Base-by-base conservation (phyloP, 2,329 filamentous ascomycete species). In the Myriosclerotinia curreyana region DNA sequence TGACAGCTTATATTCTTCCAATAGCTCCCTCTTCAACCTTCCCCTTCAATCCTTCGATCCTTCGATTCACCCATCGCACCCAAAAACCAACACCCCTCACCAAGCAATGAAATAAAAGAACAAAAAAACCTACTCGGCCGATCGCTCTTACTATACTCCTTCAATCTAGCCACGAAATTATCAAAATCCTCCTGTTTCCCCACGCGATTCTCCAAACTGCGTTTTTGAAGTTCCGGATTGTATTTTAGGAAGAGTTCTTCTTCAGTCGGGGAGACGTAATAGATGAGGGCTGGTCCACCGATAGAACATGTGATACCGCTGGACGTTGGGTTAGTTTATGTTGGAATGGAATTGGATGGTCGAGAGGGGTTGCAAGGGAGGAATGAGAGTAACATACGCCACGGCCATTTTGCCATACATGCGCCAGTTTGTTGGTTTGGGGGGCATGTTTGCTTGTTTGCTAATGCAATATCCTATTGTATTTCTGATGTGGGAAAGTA, bases 191-290 rank as follows among this genome's bases (percentile, higher is more conserved):
- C 83, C 74, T 95, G 86, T 66, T 85, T 84, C 75, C 89, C 86
- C 65, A 88, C 82, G 22, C 92, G 85, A 65, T 87, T 85, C 76
- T 93, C 92, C n/a, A 96, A 79, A 67, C 90, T 92, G 73, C 90
- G 86, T 76, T 91, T 90, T 75, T 95, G 90, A n/a, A 99, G 83
- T 42, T 98, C 95, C 0, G 94, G 94, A 76, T 94, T 98, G 80
- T 98, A 98, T 77, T 83, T 86, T 79, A 91, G 82, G 81, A 96
- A 92, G 50, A 99, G 83, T 79, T 98, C 92, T 77, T 97, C 95
- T 71, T 97, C 92, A 15, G 90, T 89, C 2, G 95, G 95, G 53
- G 84, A 84, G 54, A 96, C 79, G 76, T 87, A 96, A 78, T 88
- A 85, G 51, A 94, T 89, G 61, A 98, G 79, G 20, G 89, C 88